phyloP scores from a whole-genome alignment of 345 rosid genomes.

The Cardamine chenopodiifolia region DNA sequence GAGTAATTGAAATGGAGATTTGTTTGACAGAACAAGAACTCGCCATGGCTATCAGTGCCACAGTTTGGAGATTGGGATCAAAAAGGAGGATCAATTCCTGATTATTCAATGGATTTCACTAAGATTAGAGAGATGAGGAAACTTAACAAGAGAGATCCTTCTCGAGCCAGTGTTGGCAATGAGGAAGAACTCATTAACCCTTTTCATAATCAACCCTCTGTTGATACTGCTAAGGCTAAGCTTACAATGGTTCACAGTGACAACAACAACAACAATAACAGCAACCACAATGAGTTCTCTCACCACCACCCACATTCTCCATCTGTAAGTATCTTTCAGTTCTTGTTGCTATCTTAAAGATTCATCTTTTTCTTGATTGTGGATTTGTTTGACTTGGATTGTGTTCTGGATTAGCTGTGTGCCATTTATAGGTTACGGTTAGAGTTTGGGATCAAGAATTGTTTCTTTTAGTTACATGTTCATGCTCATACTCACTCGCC shows the following conservation, averaged over 20 bases:
- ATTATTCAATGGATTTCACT: conserved; percentile 86
- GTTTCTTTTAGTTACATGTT: not conserved
- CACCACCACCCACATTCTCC: conserved; percentile 46
- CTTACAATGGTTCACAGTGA: conserved; percentile 41
- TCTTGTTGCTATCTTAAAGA: not conserved
- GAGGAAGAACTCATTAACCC: conserved; percentile 81
- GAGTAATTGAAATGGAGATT: not conserved
- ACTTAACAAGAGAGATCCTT: conserved; percentile 85
- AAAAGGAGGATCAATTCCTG: conserved; percentile 76
- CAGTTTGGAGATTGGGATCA: conserved; percentile 98
- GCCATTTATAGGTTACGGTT: too few species aligned
- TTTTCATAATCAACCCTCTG: conserved; percentile 45
- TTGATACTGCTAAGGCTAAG: conserved; percentile 23
- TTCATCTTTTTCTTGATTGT: not conserved
- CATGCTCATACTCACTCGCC: not conserved
- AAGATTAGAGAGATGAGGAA: conserved; percentile 95
- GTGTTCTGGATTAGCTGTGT: too few species aligned
- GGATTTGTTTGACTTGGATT: not conserved
- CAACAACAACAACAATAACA: conserved; percentile 44
- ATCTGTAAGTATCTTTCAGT: conserved; percentile 53
- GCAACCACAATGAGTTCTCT: conserved; percentile 48
- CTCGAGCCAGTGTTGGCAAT: conserved; percentile 91
- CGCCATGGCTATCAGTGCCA: conserved; percentile 94
- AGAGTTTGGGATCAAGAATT: not conserved
- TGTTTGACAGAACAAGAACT: conserved; percentile 52